Evolutionary conservation across 2,329 filamentous ascomycete genomes (phyloP).

Genomic region (Apiospora saccharicola): DNA sequence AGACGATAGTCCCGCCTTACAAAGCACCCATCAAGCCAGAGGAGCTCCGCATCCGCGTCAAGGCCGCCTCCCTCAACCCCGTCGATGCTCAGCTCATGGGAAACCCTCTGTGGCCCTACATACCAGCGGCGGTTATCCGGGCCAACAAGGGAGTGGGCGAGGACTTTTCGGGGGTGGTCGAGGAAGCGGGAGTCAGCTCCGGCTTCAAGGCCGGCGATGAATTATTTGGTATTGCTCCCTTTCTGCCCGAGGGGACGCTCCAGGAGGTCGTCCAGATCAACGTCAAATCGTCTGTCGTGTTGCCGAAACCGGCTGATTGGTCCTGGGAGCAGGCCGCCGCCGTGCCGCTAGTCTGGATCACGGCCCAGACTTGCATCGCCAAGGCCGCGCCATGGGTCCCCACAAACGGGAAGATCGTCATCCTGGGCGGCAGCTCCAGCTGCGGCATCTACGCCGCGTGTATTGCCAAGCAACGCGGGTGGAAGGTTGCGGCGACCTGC

Average conservation of each 20-base stretch:
- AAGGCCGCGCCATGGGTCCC: constrained; percentile 25
- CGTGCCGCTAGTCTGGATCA: constrained; percentile 32
- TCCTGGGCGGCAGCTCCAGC: constrained; percentile 33
- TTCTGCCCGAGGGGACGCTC: constrained; percentile 29
- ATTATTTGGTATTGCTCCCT: constrained; percentile 28
- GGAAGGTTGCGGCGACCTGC: constrained; percentile 32
- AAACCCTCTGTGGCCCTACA: constrained; percentile 23
- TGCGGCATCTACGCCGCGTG: constrained; percentile 32
- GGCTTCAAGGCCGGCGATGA: constrained; percentile 30
- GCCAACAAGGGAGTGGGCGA: constrained; percentile 29
- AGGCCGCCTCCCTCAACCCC: constrained; percentile 32
- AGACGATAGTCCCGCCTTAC: constrained; percentile 1
- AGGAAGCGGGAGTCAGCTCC: constrained; percentile 27
- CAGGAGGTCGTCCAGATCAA: constrained; percentile 28
- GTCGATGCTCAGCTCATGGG: constrained; percentile 34
- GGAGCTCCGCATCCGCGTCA: constrained; percentile 29
- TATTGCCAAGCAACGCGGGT: constrained; percentile 32
- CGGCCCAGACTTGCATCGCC: constrained; percentile 31
- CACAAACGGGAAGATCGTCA: constrained; percentile 24
- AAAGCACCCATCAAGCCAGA: constrained; percentile 18
- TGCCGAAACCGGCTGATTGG: constrained; percentile 30
- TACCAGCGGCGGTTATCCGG: constrained; percentile 24
- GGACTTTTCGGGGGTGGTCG: constrained; percentile 31
- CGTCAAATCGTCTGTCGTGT: constrained; percentile 22
- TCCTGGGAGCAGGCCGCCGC: constrained; percentile 32